These are phyloP conservation scores for Zea mays DNA, from an alignment of 176 grass and related monocot genomes.

Conservation along the genomic window Zm-B73-REFERENCE-NAM-5.0 NC_050104.1:147428001-147428500, in stretches of 20 bases:
- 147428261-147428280: background rate
- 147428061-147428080: conserved; percentile 15
- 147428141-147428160: background rate
- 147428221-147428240: background rate
- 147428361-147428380: background rate
- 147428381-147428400: background rate
- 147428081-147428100: background rate
- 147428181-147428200: background rate
- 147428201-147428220: background rate
- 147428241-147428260: background rate
- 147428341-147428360: background rate
- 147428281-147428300: background rate
- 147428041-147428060: background rate
- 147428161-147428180: background rate
- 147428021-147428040: background rate
- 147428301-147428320: background rate
- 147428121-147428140: background rate
- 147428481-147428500: conserved; percentile 27
- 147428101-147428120: background rate
- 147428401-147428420: conserved; percentile 19
- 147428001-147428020: no score
- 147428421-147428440: background rate
- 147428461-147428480: background rate
- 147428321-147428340: background rate
- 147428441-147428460: conserved; percentile 8